Conservation (phyloP, 2,329 filamentous ascomycete genomes). For the Chrysoporthe cubensis region DNA sequence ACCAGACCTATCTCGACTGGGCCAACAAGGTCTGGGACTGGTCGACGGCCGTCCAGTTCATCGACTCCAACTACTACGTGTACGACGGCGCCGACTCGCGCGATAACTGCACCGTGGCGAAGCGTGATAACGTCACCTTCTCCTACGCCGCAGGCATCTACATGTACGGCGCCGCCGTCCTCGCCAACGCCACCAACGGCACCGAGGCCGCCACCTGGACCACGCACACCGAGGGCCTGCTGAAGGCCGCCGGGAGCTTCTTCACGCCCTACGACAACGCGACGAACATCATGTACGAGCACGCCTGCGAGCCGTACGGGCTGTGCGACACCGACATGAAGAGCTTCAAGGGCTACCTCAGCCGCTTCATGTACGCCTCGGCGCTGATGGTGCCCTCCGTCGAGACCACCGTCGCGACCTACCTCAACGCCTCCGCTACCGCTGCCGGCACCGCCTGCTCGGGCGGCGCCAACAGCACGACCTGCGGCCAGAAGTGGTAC, state of each 20-base stretch:
- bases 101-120: constrained; percentile 55
- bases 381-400: constrained; percentile 61
- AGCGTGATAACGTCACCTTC: constrained; percentile 58
- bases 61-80: constrained; percentile 59
- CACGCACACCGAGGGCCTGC: constrained; percentile 54
- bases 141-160: constrained; percentile 69
- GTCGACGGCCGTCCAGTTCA: constrained; percentile 59
- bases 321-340: constrained; percentile 67
- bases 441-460: constrained; percentile 62
- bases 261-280: constrained; percentile 57
- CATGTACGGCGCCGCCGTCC: constrained; percentile 65
- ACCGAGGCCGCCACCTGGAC: constrained; percentile 59
- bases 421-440: constrained; percentile 55
- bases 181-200: constrained; percentile 67
- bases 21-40: constrained; percentile 70
- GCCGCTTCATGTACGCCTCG: constrained; percentile 66
- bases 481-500: constrained; percentile 69
- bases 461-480: constrained; percentile 54
- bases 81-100: constrained; percentile 63
- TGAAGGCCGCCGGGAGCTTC: constrained; percentile 56
- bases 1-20: constrained; percentile 69
- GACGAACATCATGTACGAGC: constrained; percentile 67
- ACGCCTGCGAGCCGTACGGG: constrained; percentile 62
- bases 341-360: constrained; percentile 70
- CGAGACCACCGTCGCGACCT: constrained; percentile 47